Percentiles rank a stretch among this genome's conserved stretches.
Evolutionary conservation across 768 basidiomycete genomes (phyloP).

Genomic region (Tricholoma furcatifolium): DNA sequence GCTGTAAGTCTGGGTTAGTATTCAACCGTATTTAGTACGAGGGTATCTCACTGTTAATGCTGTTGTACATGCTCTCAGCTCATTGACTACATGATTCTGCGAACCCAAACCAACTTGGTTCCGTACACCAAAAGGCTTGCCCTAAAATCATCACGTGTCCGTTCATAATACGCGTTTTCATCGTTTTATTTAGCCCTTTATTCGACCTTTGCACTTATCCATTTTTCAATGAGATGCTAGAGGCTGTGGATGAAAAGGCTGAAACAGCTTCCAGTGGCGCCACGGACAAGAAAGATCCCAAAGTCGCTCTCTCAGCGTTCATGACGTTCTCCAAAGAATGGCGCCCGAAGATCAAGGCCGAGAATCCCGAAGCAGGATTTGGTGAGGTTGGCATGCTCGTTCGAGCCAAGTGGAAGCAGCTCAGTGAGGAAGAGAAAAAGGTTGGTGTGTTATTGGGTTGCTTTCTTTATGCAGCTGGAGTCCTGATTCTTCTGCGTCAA

Average conservation of each 20-base stretch:
- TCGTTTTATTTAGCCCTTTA: too few relatives aligned
- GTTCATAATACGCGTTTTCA: too few relatives aligned
- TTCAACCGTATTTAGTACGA: too few relatives aligned
- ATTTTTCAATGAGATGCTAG: slow-evolving; percentile 63
- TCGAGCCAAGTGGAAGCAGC: slow-evolving; percentile 96
- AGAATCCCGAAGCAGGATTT: slow-evolving; percentile 94
- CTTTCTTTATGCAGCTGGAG: too few relatives aligned
- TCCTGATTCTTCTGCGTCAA: slow-evolving; percentile 6
- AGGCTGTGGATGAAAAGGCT: slow-evolving; percentile 65
- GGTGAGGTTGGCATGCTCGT: slow-evolving; percentile 95
- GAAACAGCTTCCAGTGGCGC: slow-evolving; percentile 52
- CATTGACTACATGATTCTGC: too few relatives aligned
- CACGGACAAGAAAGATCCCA: slow-evolving; percentile 69
- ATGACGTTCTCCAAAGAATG: slow-evolving; percentile 99
- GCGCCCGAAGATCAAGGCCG: slow-evolving; percentile 92
- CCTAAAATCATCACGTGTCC: too few relatives aligned
- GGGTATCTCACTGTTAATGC: too few relatives aligned
- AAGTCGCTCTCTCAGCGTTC: slow-evolving; percentile 90
- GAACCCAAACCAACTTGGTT: too few relatives aligned
- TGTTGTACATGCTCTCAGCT: too few relatives aligned
- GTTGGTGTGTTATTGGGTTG: slow-evolving; percentile 36
- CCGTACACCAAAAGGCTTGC: too few relatives aligned
- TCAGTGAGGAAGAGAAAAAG: slow-evolving; percentile 90
- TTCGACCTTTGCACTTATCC: slow-evolving; percentile 3
- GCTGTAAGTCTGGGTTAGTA: too few relatives aligned